phyloP scores from a whole-genome alignment of 306 rosid genomes.

The Purshia tridentata region DNA sequence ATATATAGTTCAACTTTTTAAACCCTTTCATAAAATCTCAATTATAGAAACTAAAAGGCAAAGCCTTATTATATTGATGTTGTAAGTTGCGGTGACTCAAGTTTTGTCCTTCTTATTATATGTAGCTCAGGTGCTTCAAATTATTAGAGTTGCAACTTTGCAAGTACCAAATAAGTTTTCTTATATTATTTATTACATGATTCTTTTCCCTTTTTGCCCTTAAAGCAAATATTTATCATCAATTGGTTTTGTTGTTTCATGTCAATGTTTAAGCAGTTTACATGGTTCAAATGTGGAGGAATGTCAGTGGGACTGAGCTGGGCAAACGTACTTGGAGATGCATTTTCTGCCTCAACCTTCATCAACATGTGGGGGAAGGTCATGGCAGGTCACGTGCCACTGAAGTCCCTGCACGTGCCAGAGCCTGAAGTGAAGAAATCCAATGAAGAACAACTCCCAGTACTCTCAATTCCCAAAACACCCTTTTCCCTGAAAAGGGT shows the following conservation, averaged over 20 bases:
- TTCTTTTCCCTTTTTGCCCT: too few species aligned
- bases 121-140: too few species aligned
- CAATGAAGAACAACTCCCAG: conserved; percentile 1
- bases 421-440: not conserved
- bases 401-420: conserved; percentile 30
- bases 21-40: too few species aligned
- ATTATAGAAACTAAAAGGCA: too few species aligned
- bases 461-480: conserved; percentile 12
- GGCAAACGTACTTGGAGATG: conserved; percentile 86
- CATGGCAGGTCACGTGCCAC: conserved; percentile 39
- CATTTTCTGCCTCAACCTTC: conserved; percentile 63
- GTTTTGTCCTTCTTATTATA: too few species aligned
- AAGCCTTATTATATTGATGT: too few species aligned
- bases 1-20: too few species aligned
- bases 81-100: too few species aligned
- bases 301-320: conserved; percentile 66
- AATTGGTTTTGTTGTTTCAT: not conserved
- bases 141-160: too few species aligned
- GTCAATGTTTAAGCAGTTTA: conserved; percentile 40
- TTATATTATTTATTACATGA: too few species aligned
- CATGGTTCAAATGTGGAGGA: conserved; percentile 80
- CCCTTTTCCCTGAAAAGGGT: conserved; percentile 38
- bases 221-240: too few species aligned
- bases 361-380: conserved; percentile 51
- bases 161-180: too few species aligned